phyloP scores from a whole-genome alignment of 78 protist species.

The Pigoraptor vietnamica region DNA sequence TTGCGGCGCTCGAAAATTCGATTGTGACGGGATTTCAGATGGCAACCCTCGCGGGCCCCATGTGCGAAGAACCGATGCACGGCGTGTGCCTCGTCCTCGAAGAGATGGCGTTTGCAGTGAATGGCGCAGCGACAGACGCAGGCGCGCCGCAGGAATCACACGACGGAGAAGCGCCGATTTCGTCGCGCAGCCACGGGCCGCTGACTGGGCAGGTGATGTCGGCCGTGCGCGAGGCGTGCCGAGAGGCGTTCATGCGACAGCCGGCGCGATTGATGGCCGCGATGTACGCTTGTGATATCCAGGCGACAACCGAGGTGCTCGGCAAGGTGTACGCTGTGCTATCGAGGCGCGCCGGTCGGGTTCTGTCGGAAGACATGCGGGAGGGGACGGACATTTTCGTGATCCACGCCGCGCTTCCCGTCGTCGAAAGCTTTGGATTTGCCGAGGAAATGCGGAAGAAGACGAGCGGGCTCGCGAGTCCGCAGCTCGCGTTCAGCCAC shows the following conservation, averaged over 20 bases:
- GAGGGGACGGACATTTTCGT: constrained; percentile 80
- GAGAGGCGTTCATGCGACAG: constrained; percentile 45
- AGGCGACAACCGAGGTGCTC: constrained; percentile 44
- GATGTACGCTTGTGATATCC: constrained; percentile 76
- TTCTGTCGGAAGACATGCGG: constrained; percentile 71
- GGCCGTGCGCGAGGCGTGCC: constrained; percentile 69
- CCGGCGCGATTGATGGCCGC: constrained; percentile 80
- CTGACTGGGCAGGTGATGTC: constrained; percentile 76
- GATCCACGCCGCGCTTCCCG: constrained; percentile 82
- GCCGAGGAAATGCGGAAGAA: constrained; percentile 67
- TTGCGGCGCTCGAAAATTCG: constrained; percentile 41
- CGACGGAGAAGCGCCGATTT: neutral
- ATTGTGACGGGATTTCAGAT: constrained; percentile 90
- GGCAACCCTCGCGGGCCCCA: constrained; percentile 82
- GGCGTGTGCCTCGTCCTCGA: constrained; percentile 77
- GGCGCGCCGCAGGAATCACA: neutral
- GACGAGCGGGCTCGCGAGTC: constrained; percentile 88
- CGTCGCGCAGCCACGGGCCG: neutral
- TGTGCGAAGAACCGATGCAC: constrained; percentile 95
- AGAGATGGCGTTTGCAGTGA: neutral
- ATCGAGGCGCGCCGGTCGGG: constrained; percentile 59
- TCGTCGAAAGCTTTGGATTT: constrained; percentile 86
- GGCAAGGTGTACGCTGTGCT: constrained; percentile 90
- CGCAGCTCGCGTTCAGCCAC: constrained; percentile 55
- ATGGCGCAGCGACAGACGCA: neutral